phyloP scores from a whole-genome alignment of 2,329 filamentous ascomycete genomes.

The Epichloe gansuensis region DNA sequence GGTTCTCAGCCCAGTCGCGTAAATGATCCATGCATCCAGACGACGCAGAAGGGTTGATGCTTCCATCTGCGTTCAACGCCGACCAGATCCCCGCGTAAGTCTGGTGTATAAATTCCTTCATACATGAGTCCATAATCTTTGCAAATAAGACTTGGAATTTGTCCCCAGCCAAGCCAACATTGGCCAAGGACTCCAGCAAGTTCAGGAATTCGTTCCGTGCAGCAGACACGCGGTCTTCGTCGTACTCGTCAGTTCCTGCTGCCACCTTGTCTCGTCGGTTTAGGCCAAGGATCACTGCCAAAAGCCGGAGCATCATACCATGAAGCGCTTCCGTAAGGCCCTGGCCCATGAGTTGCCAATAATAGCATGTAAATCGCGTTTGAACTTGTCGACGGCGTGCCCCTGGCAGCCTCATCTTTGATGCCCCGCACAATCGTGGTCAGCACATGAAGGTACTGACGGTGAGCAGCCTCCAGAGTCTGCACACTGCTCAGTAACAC shows the following conservation, averaged over 20 bases:
- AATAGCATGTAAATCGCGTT: slow-evolving; percentile 49
- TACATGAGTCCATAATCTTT: slow-evolving; percentile 54
- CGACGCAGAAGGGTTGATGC: slow-evolving; percentile 1
- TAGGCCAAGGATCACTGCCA: slow-evolving; percentile 33
- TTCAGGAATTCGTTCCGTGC: slow-evolving; percentile 40
- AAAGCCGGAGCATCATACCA: slow-evolving; percentile 40
- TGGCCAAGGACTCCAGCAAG: slow-evolving; percentile 46
- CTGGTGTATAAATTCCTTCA: slow-evolving; percentile 49
- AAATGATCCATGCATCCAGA: slow-evolving; percentile 45
- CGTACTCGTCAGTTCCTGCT: slow-evolving; percentile 2
- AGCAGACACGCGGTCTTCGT: slow-evolving; percentile 17
- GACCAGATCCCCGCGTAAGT: slow-evolving; percentile 54
- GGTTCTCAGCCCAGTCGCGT: slow-evolving; percentile 54
- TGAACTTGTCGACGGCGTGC: slow-evolving; percentile 38
- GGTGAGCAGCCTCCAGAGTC: slow-evolving; percentile 46
- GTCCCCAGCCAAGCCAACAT: slow-evolving; percentile 57
- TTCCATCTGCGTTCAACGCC: slow-evolving; percentile 11
- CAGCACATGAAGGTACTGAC: slow-evolving; percentile 44
- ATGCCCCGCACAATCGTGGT: slow-evolving; percentile 38
- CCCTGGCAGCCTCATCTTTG: slow-evolving; percentile 23
- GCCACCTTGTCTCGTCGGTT: neutral
- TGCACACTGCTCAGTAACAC: slow-evolving; percentile 40
- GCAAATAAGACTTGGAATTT: slow-evolving; percentile 60
- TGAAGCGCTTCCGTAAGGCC: slow-evolving; percentile 41
- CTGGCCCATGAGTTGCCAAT: slow-evolving; percentile 50